A percentile compares a stretch with the other conserved stretches of the same genome.
Evolutionary conservation across 108 stramenopile genomes (phyloP).

Genomic region (Pseudonitzschia multiseries): DNA sequence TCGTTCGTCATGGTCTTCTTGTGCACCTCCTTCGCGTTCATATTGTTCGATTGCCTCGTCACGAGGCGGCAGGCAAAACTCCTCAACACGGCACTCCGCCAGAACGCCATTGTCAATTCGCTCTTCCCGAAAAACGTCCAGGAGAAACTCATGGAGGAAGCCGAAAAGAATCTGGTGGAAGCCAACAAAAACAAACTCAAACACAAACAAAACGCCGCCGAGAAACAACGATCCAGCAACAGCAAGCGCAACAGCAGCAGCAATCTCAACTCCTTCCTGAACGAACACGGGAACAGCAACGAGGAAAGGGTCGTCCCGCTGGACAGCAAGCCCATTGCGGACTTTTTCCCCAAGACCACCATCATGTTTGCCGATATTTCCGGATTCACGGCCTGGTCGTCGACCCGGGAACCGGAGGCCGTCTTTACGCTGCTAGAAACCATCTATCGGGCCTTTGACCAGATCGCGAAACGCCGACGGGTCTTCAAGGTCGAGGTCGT

Average conservation of each 20-base stretch:
- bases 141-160: conserved; percentile 15
- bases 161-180: background rate
- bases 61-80: background rate
- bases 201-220: background rate
- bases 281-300: background rate
- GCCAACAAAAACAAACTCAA: background rate
- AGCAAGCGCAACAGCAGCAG: too few relatives aligned
- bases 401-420: conserved; percentile 12
- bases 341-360: conserved; percentile 27
- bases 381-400: conserved; percentile 23
- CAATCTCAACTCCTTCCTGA: background rate
- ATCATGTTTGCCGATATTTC: conserved; percentile 35
- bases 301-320: background rate
- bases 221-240: too few relatives aligned
- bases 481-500: conserved; percentile 40
- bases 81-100: conserved; percentile 13
- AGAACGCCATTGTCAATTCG: conserved; percentile 28
- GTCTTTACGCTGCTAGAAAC: conserved; percentile 19
- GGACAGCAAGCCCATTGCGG: conserved; percentile 28
- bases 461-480: conserved; percentile 6
- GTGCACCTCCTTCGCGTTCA: background rate
- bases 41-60: conserved; percentile 7
- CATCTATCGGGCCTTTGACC: conserved; percentile 10
- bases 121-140: conserved; percentile 26
- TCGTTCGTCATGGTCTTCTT: background rate